Evolutionary conservation across 2,329 filamentous ascomycete genomes (phyloP).

Genomic region (Penicillium sp.): DNA sequence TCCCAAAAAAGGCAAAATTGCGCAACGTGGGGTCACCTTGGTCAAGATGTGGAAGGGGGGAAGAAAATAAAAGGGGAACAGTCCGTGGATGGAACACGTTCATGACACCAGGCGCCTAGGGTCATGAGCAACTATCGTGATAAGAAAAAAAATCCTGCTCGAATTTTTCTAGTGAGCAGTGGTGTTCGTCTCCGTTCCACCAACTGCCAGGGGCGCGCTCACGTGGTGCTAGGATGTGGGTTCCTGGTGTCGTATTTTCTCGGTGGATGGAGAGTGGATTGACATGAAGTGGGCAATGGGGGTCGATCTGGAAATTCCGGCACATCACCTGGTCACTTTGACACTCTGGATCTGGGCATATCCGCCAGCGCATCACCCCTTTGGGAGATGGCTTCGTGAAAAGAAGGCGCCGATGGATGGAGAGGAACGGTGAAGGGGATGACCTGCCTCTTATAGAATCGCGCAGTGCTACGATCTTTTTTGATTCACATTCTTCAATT

Average conservation of each 20-base stretch:
- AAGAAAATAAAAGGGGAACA: not conserved
- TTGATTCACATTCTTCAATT: not conserved
- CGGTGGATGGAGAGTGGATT: not conserved
- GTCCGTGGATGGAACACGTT: not conserved
- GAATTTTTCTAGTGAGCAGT: not conserved
- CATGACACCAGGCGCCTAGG: no score
- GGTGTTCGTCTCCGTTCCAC: slow-evolving; percentile 9
- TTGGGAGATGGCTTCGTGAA: not conserved
- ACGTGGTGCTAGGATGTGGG: slow-evolving; percentile 21
- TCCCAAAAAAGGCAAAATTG: slow-evolving; percentile 6
- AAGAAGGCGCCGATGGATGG: not conserved
- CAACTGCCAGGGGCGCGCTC: slow-evolving; percentile 26
- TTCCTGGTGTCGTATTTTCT: slow-evolving; percentile 12
- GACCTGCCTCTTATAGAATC: slow-evolving; percentile 1
- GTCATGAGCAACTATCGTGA: not conserved
- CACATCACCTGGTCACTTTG: slow-evolving; percentile 13
- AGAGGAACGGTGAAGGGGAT: not conserved
- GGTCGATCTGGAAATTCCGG: slow-evolving; percentile 3
- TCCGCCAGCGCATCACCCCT: slow-evolving; percentile 8
- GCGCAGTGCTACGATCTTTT: not conserved
- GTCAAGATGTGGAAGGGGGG: not conserved
- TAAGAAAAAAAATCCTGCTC: not conserved
- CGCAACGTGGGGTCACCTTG: slow-evolving; percentile 5
- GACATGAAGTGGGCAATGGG: not conserved
- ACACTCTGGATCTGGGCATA: slow-evolving; percentile 5